Evolutionary conservation across 1,284 basidiomycete species (phyloP).

Genomic region (Malassezia yamatoensis): DNA sequence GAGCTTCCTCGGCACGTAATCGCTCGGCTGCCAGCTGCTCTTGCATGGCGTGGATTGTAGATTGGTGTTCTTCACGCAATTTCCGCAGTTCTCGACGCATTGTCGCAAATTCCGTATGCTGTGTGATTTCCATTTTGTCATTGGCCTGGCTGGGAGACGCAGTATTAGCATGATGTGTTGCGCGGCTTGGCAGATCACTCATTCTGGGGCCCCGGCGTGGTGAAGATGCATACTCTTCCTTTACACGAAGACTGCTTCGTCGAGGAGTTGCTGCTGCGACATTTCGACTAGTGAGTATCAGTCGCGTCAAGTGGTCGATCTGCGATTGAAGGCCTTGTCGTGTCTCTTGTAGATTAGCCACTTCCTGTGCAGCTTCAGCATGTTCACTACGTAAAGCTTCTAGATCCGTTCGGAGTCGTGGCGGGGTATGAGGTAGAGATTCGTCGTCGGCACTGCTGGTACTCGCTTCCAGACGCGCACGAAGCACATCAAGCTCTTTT

Average conservation of each 20-base stretch:
- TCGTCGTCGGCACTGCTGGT: not conserved
- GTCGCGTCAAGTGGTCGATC: constrained; percentile 39
- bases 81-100: constrained; percentile 24
- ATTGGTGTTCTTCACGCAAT: not conserved
- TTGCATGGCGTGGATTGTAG: constrained; percentile 15
- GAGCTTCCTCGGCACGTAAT: constrained; percentile 6
- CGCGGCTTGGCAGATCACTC: constrained; percentile 24
- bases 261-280: constrained; percentile 20
- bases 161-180: not conserved
- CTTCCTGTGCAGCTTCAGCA: constrained; percentile 25
- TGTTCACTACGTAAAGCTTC: constrained; percentile 25
- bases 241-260: not conserved
- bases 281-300: constrained; percentile 37
- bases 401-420: constrained; percentile 13
- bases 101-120: constrained; percentile 30
- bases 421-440: constrained; percentile 7
- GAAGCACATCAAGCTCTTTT: constrained; percentile 34
- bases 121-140: constrained; percentile 18
- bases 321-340: constrained; percentile 29
- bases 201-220: constrained; percentile 31
- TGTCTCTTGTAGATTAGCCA: constrained; percentile 31
- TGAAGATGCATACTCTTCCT: constrained; percentile 18
- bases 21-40: constrained; percentile 7
- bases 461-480: constrained; percentile 20
- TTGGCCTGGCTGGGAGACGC: constrained; percentile 8